These are phyloP conservation scores for Stentor coeruleus DNA, from an alignment of 73 alveolate species.

Conservation along the genomic window DNA sequence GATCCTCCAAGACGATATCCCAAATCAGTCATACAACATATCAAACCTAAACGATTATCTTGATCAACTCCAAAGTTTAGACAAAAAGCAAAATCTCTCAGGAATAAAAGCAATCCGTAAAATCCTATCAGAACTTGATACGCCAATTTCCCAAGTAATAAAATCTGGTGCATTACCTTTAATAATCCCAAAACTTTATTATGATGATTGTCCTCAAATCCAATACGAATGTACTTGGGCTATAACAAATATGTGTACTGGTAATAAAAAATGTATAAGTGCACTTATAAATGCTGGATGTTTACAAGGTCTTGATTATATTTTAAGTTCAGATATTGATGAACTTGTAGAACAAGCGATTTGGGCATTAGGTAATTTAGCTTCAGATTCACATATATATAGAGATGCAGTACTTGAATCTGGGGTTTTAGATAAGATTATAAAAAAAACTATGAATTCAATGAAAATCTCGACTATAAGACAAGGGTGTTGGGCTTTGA, in stretches of 20 bases:
- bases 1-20: not conserved
- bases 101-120: not conserved
- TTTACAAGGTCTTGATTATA: not conserved
- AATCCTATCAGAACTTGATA: not conserved
- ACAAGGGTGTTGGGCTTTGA: constrained; percentile 1
- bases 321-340: not conserved
- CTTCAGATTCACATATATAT: not conserved
- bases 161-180: not conserved
- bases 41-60: not conserved
- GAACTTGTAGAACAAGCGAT: not conserved
- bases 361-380: not conserved
- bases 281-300: not conserved
- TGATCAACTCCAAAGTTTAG: too few species aligned
- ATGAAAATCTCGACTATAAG: not conserved
- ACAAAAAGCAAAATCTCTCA: not conserved
- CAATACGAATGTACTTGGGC: not conserved
- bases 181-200: not conserved
- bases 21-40: not conserved
- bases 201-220: not conserved
- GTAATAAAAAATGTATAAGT: not conserved
- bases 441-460: not conserved
- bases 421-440: not conserved
- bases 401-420: not conserved
- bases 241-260: not conserved
- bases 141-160: not conserved